These are phyloP conservation scores for Nemania sp. DNA, from an alignment of 2,329 filamentous ascomycete species.

Conservation along the genomic window DNA sequence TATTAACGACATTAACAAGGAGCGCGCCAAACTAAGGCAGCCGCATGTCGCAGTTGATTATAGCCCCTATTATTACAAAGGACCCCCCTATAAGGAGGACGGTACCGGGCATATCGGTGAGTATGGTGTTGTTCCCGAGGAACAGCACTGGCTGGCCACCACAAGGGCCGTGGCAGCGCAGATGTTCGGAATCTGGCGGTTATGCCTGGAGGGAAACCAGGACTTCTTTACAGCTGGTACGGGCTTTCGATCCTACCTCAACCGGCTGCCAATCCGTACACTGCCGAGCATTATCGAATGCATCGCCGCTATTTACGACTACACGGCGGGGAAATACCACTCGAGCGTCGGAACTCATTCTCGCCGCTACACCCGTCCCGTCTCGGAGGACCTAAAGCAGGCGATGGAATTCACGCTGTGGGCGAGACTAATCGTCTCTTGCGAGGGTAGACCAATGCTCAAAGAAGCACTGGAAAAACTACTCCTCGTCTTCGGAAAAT, in stretches of 20 bases:
- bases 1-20: constrained; percentile 26
- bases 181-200: constrained; percentile 21
- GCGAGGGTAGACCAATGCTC: constrained; percentile 23
- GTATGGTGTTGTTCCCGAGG: constrained; percentile 34
- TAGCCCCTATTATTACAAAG: constrained; percentile 33
- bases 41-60: constrained; percentile 22
- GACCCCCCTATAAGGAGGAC: constrained; percentile 15
- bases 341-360: background rate
- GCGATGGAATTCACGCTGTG: constrained; percentile 23
- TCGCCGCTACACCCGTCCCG: background rate
- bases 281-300: constrained; percentile 30
- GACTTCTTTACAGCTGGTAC: constrained; percentile 35
- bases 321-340: constrained; percentile 7
- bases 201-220: constrained; percentile 25
- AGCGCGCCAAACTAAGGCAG: background rate
- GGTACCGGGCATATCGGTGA: constrained; percentile 26
- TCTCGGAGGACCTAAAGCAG: background rate
- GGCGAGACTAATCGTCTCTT: constrained; percentile 30
- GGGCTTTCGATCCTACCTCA: constrained; percentile 36
- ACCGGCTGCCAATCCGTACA: constrained; percentile 32
- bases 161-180: constrained; percentile 22
- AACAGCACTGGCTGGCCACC: constrained; percentile 27
- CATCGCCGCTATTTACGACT: constrained; percentile 26
- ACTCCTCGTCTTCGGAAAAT: background rate
- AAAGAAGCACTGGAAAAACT: background rate